phyloP scores from a whole-genome alignment of 2,329 filamentous ascomycete species.

The Fusarium setosum region DNA sequence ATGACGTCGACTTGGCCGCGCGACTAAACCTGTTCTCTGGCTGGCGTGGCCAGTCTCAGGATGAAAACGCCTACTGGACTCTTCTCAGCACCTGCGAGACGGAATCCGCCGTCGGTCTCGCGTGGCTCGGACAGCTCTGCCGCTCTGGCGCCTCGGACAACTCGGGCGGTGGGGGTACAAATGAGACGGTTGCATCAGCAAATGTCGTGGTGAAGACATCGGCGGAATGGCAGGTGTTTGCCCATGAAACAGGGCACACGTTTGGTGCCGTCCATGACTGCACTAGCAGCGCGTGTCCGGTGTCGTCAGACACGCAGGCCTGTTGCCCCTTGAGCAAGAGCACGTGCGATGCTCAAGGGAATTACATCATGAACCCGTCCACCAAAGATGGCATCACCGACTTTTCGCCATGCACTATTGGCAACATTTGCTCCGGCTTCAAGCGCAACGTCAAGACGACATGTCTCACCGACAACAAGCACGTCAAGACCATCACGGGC shows the following conservation, averaged over 20 bases:
- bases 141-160: conserved; percentile 67
- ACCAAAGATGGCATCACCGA: conserved; percentile 77
- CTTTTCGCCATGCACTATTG: conserved; percentile 91
- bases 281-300: conserved; percentile 74
- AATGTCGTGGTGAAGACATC: conserved; percentile 89
- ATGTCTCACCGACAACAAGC: conserved; percentile 88
- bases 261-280: conserved; percentile 98
- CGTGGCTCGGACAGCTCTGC: conserved; percentile 93
- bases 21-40: conserved; percentile 88
- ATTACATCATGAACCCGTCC: conserved; percentile 96
- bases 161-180: conserved; percentile 58
- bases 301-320: conserved; percentile 61
- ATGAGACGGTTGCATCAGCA: conserved; percentile 83
- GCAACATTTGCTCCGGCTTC: conserved; percentile 93
- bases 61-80: conserved; percentile 94
- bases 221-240: conserved; percentile 95
- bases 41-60: conserved; percentile 83
- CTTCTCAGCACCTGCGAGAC: conserved; percentile 86
- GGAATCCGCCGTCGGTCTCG: conserved; percentile 86
- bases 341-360: conserved; percentile 79
- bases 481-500: conserved; percentile 83
- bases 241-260: conserved; percentile 93
- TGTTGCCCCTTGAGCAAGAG: conserved; percentile 82
- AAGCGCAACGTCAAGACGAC: conserved; percentile 78
- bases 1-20: conserved; percentile 73